A percentile compares a stretch with the other conserved stretches of the same genome.
Conservation (phyloP, 2,329 filamentous ascomycete genomes). For the Boeremia exigua region DNA sequence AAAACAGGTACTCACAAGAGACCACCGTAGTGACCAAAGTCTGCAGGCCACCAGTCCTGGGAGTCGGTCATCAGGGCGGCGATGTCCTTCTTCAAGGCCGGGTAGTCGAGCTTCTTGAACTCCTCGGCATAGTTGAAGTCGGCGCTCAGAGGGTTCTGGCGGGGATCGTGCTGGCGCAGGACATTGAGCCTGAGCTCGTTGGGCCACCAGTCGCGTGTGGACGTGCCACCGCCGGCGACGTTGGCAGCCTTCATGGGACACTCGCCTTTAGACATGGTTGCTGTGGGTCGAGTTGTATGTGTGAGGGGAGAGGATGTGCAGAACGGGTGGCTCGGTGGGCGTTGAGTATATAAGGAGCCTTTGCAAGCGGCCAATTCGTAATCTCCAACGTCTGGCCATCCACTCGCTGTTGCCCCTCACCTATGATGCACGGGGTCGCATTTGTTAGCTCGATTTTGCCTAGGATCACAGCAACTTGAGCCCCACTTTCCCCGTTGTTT, state of each 20-base stretch:
- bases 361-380: conserved; percentile 34
- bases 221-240: conserved; percentile 66
- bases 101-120: conserved; percentile 75
- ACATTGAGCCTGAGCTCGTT: conserved; percentile 71
- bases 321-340: conserved; percentile 11
- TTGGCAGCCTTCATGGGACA: conserved; percentile 45
- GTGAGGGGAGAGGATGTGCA: conserved; percentile 6
- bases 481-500: conserved; percentile 7
- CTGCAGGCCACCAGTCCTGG: conserved; percentile 81
- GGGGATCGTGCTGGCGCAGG: conserved; percentile 71
- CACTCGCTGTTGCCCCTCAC: conserved; percentile 34
- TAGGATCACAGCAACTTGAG: conserved; percentile 11
- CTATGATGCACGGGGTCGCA: conserved; percentile 26
- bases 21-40: conserved; percentile 81
- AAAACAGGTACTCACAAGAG: conserved; percentile 58
- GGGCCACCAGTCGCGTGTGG: conserved; percentile 78
- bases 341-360: conserved; percentile 27
- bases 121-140: conserved; percentile 76
- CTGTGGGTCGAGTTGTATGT: conserved; percentile 23
- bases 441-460: conserved; percentile 27
- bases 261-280: conserved; percentile 43
- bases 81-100: conserved; percentile 76
- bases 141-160: conserved; percentile 67
- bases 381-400: conserved; percentile 35
- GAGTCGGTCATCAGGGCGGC: conserved; percentile 76